Evolutionary conservation across 805 yeast species (phyloP).

Genomic region (Lachancea kluyveri): DNA sequence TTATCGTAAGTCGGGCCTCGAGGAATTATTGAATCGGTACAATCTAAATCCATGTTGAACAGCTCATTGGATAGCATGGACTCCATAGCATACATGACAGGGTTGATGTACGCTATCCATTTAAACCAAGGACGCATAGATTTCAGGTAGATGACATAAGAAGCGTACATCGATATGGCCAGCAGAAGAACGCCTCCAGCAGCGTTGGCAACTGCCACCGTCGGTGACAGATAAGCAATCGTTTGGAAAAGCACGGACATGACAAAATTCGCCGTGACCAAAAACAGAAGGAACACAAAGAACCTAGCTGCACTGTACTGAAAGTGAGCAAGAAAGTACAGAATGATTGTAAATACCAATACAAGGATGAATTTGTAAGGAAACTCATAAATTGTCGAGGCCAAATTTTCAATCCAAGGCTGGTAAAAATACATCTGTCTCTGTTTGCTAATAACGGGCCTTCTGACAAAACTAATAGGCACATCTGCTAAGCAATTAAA

Average conservation of each 20-base stretch:
- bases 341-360: slow-evolving; percentile 38
- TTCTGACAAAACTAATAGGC: slow-evolving; percentile 39
- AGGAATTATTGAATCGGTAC: slow-evolving; percentile 53
- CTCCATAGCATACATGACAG: slow-evolving; percentile 55
- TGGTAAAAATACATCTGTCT: slow-evolving; percentile 57
- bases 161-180: slow-evolving; percentile 49
- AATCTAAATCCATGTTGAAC: slow-evolving; percentile 46
- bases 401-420: slow-evolving; percentile 62
- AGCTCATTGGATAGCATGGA: slow-evolving; percentile 62
- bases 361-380: slow-evolving; percentile 45
- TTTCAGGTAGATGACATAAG: slow-evolving; percentile 54
- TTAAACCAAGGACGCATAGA: slow-evolving; percentile 68
- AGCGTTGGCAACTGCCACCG: slow-evolving; percentile 52
- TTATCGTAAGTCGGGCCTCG: slow-evolving; percentile 47
- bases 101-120: slow-evolving; percentile 57
- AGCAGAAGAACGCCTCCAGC: slow-evolving; percentile 51
- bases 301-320: slow-evolving; percentile 44
- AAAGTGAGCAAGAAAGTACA: slow-evolving; percentile 51
- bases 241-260: slow-evolving; percentile 49
- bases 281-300: slow-evolving; percentile 42
- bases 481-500: slow-evolving; percentile 55
- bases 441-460: slow-evolving; percentile 58
- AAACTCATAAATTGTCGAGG: slow-evolving; percentile 50
- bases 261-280: slow-evolving; percentile 38
- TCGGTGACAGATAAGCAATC: slow-evolving; percentile 44